A percentile compares a stretch with the other conserved stretches of the same genome.
phyloP scores from a whole-genome alignment of 176 grass and related monocot genomes.

The Phoenix roebelenii region DNA sequence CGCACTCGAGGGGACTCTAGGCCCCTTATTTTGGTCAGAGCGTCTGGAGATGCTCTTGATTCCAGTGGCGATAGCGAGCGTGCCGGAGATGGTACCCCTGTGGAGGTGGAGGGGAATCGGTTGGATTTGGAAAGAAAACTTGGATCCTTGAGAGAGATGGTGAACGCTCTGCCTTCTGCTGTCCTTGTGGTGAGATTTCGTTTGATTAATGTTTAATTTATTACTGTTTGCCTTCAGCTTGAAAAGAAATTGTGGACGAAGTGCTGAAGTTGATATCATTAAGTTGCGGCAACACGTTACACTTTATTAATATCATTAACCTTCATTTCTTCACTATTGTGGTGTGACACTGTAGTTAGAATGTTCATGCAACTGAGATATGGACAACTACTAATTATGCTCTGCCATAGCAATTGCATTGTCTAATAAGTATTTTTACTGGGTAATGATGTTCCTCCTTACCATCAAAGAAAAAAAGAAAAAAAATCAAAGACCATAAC shows the following conservation, averaged over 20 bases:
- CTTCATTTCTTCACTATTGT: no score
- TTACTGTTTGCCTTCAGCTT: not conserved
- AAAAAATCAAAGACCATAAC: no score
- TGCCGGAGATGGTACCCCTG: not conserved
- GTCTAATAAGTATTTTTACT: no score
- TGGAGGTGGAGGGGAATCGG: constrained; percentile 16
- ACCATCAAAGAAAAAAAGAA: no score
- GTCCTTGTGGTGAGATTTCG: constrained; percentile 14
- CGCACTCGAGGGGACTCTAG: constrained; percentile 6
- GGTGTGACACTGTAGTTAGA: no score
- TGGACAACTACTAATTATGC: no score
- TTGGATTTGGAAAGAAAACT: constrained; percentile 15
- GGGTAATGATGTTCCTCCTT: no score
- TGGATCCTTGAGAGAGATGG: constrained; percentile 10
- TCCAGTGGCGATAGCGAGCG: constrained; percentile 6
- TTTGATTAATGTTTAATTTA: not conserved
- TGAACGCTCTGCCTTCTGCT: constrained; percentile 15
- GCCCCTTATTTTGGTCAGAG: constrained; percentile 1
- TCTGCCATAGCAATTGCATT: no score
- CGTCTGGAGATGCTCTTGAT: constrained; percentile 18
- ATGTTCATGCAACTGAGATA: no score
- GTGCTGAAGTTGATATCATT: not conserved
- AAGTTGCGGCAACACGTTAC: no score
- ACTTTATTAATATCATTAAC: no score
- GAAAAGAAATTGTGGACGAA: not conserved